A percentile compares a stretch with the other conserved stretches of the same genome.
Evolutionary conservation across 1,284 basidiomycete genomes (phyloP).

Genomic region (Tetrapyrgos nigripes): DNA sequence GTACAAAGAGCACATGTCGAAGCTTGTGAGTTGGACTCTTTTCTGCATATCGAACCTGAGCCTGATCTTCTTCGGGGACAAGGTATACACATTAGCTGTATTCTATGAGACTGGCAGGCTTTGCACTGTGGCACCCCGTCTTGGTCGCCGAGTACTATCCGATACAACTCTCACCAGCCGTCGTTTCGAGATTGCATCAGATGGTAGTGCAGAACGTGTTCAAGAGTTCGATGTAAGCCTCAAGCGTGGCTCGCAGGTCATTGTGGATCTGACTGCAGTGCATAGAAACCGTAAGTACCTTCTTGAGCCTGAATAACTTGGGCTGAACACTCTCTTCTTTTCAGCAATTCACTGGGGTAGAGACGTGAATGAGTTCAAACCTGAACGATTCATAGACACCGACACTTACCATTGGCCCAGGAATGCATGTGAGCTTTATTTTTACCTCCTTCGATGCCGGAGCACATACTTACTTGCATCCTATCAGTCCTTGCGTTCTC

Average conservation of each 20-base stretch:
- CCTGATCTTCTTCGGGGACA: not conserved
- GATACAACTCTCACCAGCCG: not conserved
- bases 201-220: not conserved
- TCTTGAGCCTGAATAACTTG: not conserved
- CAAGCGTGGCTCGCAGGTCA: slow-evolving; percentile 43
- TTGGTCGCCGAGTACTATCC: not conserved
- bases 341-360: slow-evolving; percentile 49
- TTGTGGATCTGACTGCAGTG: slow-evolving; percentile 45
- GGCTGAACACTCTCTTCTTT: not conserved
- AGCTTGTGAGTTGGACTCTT: slow-evolving; percentile 21
- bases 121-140: not conserved
- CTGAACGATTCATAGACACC: slow-evolving; percentile 55
- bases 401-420: slow-evolving; percentile 44
- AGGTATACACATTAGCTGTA: not conserved
- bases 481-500: slow-evolving; percentile 46
- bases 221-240: slow-evolving; percentile 41
- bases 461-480: slow-evolving; percentile 12
- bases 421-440: slow-evolving; percentile 40
- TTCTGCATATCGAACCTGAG: not conserved
- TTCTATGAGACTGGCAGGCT: slow-evolving; percentile 1
- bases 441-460: not conserved
- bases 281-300: slow-evolving; percentile 39
- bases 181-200: not conserved
- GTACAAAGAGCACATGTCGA: slow-evolving; percentile 30
- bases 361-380: slow-evolving; percentile 50